These are phyloP conservation scores for Prunus yedoensis DNA, from an alignment of 331 rosid genomes.

Conservation along the genomic window DNA sequence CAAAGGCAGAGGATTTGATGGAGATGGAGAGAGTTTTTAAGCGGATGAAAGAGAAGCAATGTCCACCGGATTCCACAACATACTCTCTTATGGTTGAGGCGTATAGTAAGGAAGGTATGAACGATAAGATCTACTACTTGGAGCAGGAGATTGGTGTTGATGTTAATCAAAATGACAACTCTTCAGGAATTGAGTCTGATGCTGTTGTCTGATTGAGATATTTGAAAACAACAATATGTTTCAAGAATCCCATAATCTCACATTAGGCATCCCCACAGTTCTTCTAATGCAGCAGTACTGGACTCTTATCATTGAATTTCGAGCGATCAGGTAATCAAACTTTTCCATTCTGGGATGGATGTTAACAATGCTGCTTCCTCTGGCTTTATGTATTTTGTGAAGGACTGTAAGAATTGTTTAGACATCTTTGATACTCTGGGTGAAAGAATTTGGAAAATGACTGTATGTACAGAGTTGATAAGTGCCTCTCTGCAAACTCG, in stretches of 20 bases:
- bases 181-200: constrained; percentile 5
- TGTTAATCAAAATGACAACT: constrained; percentile 9
- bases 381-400: not conserved
- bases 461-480: constrained; percentile 19
- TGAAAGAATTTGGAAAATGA: constrained; percentile 3
- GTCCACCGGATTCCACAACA: constrained; percentile 64
- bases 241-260: not conserved
- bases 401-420: constrained; percentile 1
- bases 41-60: constrained; percentile 79
- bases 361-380: not conserved
- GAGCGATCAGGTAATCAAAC: not conserved
- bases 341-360: not conserved
- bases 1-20: constrained; percentile 84
- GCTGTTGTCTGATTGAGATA: constrained; percentile 7
- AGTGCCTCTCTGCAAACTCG: constrained; percentile 5
- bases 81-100: constrained; percentile 71
- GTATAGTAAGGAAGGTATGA: constrained; percentile 81
- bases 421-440: not conserved
- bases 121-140: constrained; percentile 78
- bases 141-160: constrained; percentile 42
- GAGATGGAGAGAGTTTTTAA: constrained; percentile 93
- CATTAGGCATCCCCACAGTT: not conserved
- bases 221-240: not conserved
- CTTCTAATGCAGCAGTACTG: not conserved
- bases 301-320: not conserved